Conservation (phyloP, 495 filamentous ascomycete genomes). For the Xylaria bambusicola region DNA sequence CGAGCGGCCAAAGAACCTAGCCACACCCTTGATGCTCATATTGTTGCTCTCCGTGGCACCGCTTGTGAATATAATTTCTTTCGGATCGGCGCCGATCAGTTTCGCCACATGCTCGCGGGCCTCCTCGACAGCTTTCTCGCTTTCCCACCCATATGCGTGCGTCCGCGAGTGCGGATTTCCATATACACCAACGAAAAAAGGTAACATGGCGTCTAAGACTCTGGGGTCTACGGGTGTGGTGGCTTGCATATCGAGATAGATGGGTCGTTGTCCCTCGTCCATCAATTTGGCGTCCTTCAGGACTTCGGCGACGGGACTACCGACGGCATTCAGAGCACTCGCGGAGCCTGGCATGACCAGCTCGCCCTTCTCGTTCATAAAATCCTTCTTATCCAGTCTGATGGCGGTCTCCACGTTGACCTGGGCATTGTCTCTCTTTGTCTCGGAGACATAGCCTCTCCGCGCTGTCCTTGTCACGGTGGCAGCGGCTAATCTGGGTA, state of each 20-base stretch:
- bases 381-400: conserved; percentile 77
- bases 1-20: conserved; percentile 85
- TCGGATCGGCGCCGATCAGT: conserved; percentile 90
- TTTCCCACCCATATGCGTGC: conserved; percentile 98
- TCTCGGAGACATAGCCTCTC: conserved; percentile 81
- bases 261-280: conserved; percentile 91
- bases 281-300: conserved; percentile 90
- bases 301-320: conserved; percentile 83
- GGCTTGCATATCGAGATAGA: conserved; percentile 98
- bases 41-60: conserved; percentile 99
- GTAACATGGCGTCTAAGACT: conserved; percentile 95
- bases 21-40: conserved; percentile 98
- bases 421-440: conserved; percentile 75
- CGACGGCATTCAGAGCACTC: conserved; percentile 50
- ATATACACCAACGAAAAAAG: conserved; percentile 89
- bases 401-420: conserved; percentile 82
- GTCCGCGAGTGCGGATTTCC: conserved; percentile 97
- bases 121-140: conserved; percentile 86
- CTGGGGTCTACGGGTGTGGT: conserved; percentile 95
- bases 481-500: conserved; percentile 46
- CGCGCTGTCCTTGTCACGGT: conserved; percentile 30
- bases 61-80: conserved; percentile 98
- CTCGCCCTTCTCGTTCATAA: conserved; percentile 70
- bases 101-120: conserved; percentile 80
- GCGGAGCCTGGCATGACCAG: conserved; percentile 61